A percentile compares a stretch with the other conserved stretches of the same genome.
Evolutionary conservation across 345 rosid species (phyloP).

Genomic region (Eucalyptus cloeziana): DNA sequence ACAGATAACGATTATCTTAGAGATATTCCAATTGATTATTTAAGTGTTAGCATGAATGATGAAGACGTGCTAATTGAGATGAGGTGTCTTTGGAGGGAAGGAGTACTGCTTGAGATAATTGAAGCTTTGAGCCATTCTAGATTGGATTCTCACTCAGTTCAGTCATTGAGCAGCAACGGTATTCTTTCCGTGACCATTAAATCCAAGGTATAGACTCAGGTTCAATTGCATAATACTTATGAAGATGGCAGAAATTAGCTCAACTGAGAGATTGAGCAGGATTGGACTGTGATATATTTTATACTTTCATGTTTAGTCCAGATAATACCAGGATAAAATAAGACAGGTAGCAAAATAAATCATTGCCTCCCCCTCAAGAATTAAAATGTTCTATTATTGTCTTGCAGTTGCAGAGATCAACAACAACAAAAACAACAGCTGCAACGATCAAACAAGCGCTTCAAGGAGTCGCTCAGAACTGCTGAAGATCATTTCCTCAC

Average conservation of each 20-base stretch:
- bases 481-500: constrained; percentile 6
- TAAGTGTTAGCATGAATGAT: constrained; percentile 27
- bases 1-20: constrained; percentile 22
- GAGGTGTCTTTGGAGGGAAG: constrained; percentile 75
- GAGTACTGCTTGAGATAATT: constrained; percentile 67
- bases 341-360: neutral
- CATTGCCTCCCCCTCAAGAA: neutral
- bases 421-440: constrained; percentile 14
- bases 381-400: neutral
- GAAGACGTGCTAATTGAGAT: constrained; percentile 55
- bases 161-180: constrained; percentile 54
- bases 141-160: constrained; percentile 73
- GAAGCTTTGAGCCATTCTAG: constrained; percentile 47
- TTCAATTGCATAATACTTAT: neutral
- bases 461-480: constrained; percentile 44
- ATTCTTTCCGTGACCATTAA: constrained; percentile 48
- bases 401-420: constrained; percentile 51
- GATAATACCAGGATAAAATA: neutral
- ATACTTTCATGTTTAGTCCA: neutral
- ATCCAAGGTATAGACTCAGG: constrained; percentile 40
- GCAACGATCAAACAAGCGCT: constrained; percentile 47
- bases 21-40: constrained; percentile 23
- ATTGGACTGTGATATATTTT: neutral
- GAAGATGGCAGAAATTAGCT: neutral
- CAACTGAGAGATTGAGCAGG: neutral